Evolutionary conservation across 106 monocot genomes (phyloP).

Genomic region (Dendrobium chrysotoxum): DNA sequence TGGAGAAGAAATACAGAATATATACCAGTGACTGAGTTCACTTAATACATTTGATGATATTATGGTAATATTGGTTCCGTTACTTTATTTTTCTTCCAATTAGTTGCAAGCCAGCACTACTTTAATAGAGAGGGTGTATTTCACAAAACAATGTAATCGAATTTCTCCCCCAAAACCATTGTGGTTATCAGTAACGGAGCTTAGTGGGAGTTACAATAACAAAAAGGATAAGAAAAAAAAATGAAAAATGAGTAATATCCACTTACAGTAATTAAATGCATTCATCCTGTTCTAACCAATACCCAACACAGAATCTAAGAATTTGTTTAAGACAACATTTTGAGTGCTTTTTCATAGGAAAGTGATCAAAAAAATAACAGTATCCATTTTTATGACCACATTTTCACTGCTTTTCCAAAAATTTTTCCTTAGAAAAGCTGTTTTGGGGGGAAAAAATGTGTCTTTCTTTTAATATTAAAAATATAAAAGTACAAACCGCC

Average conservation of each 20-base stretch:
- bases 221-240: background rate
- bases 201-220: background rate
- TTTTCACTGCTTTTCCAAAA: no score
- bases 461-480: no score
- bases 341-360: no score
- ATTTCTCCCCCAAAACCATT: background rate
- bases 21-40: background rate
- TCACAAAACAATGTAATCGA: background rate
- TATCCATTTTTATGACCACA: no score
- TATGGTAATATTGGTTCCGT: background rate
- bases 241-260: background rate
- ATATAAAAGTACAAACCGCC: no score
- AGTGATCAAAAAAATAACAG: no score
- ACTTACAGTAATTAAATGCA: background rate
- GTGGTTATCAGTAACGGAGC: background rate
- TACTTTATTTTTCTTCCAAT: background rate
- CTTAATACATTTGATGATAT: background rate
- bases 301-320: no score
- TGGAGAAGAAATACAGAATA: background rate
- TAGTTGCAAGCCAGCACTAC: background rate
- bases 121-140: background rate
- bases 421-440: no score
- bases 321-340: no score
- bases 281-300: background rate
- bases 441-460: no score